A percentile compares a stretch with the other conserved stretches of the same genome.
These are phyloP conservation scores for Elsinoe batatas DNA, from an alignment of 2,329 filamentous ascomycete genomes.

Conservation along the genomic window DNA sequence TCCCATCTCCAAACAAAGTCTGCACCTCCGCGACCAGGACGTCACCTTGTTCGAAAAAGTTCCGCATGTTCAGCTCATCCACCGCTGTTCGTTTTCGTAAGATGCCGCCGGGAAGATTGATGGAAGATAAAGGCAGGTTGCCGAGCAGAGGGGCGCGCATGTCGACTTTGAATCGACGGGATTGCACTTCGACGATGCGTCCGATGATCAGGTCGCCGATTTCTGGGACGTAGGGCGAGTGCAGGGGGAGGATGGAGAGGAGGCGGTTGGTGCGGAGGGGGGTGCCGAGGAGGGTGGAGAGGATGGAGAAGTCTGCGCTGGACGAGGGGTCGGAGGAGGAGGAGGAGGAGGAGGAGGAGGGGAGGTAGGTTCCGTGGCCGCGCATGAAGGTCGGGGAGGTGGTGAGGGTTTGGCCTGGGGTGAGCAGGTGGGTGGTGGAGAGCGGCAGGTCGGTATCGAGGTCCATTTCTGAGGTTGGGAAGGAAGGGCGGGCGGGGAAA, in stretches of 20 bases:
- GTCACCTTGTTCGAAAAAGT: slow-evolving; percentile 95
- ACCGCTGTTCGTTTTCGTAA: slow-evolving; percentile 84
- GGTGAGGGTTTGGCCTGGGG: slow-evolving; percentile 80
- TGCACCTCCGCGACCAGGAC: slow-evolving; percentile 92
- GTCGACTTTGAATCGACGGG: slow-evolving; percentile 88
- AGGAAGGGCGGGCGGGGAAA: slow-evolving; percentile 20
- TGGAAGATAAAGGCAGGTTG: slow-evolving; percentile 71
- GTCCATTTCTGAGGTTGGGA: slow-evolving; percentile 26
- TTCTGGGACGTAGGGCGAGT: slow-evolving; percentile 87
- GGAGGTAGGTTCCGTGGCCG: slow-evolving; percentile 77
- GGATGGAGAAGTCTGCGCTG: slow-evolving; percentile 46
- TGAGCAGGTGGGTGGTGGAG: slow-evolving; percentile 54
- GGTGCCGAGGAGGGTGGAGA: slow-evolving; percentile 82
- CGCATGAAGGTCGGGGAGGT: slow-evolving; percentile 95
- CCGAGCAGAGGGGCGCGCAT: slow-evolving; percentile 81
- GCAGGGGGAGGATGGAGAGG: slow-evolving; percentile 78
- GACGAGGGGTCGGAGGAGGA: slow-evolving; percentile 37
- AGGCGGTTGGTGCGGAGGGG: slow-evolving; percentile 94
- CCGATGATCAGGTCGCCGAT: slow-evolving; percentile 94
- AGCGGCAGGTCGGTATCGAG: slow-evolving; percentile 39
- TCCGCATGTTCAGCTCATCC: slow-evolving; percentile 92
- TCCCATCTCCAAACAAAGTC: slow-evolving; percentile 73
- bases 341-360: slow-evolving; percentile 36
- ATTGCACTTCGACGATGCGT: slow-evolving; percentile 89
- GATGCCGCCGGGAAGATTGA: slow-evolving; percentile 91